phyloP scores from a whole-genome alignment of 495 filamentous ascomycete species.

The Hyaloscypha finlandica region DNA sequence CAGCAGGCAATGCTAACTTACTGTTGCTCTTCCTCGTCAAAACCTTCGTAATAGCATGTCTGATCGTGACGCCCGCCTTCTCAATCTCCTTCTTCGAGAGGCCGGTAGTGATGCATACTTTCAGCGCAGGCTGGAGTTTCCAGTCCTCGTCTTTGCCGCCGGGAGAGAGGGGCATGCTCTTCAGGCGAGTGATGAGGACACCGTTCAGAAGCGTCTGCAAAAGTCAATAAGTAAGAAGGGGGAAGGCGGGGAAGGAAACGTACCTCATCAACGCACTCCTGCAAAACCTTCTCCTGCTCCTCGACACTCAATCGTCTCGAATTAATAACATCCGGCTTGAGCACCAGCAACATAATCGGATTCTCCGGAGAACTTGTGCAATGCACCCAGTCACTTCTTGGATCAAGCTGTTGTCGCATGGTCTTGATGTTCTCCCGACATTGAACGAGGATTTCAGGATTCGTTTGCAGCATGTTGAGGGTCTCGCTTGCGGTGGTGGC shows the following conservation, averaged over 20 bases:
- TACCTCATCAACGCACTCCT: conserved; percentile 95
- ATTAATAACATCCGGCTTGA: conserved; percentile 82
- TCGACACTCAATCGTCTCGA: conserved; percentile 63
- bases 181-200: conserved; percentile 83
- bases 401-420: conserved; percentile 86
- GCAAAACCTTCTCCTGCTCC: conserved; percentile 83
- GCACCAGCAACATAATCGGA: conserved; percentile 78
- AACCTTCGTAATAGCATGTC: conserved; percentile 94
- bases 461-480: conserved; percentile 78
- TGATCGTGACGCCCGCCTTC: conserved; percentile 82
- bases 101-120: conserved; percentile 85
- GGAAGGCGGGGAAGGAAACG: conserved; percentile 19
- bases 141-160: conserved; percentile 59
- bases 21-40: conserved; percentile 46
- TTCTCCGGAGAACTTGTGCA: conserved; percentile 85
- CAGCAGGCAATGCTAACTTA: conserved; percentile 29
- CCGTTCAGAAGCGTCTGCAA: conserved; percentile 73
- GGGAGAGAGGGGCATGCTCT: conserved; percentile 66
- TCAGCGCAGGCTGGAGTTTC: conserved; percentile 74
- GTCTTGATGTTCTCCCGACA: conserved; percentile 80
- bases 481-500: conserved; percentile 94
- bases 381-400: conserved; percentile 86
- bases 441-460: conserved; percentile 71
- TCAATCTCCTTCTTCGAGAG: conserved; percentile 93
- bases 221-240: conserved; percentile 15